Evolutionary conservation across 2,329 filamentous ascomycete species (phyloP).

Genomic region (Teratosphaeria zuluensis): DNA sequence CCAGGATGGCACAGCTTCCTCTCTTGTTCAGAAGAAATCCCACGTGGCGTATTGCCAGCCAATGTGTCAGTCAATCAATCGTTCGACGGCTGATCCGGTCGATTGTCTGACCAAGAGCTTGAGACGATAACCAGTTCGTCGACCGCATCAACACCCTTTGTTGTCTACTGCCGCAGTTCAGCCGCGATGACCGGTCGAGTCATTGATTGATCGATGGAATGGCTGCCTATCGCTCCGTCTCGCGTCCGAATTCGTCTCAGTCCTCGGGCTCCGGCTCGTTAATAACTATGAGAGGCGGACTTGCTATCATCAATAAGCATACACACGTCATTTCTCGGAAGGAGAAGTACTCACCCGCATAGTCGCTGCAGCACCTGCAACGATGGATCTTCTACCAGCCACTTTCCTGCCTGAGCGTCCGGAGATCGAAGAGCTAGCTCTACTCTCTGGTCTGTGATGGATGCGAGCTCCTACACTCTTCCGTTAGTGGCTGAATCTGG

Average conservation of each 20-base stretch:
- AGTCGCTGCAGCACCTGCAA: constrained; percentile 29
- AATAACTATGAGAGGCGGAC: neutral
- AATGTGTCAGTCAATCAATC: neutral
- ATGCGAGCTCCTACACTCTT: constrained; percentile 42
- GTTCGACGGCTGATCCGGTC: too few species aligned
- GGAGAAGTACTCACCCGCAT: neutral
- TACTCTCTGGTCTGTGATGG: constrained; percentile 48
- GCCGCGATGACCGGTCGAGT: too few species aligned
- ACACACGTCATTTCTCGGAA: neutral
- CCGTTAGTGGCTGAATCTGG: neutral
- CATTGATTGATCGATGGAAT: too few species aligned
- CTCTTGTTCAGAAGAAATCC: neutral
- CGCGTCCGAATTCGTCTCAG: neutral
- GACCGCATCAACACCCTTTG: too few species aligned
- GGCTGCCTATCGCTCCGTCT: too few species aligned
- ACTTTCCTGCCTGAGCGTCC: constrained; percentile 49
- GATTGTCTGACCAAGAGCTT: too few species aligned
- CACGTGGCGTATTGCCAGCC: neutral
- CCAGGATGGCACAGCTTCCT: neutral
- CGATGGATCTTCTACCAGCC: constrained; percentile 51
- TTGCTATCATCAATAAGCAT: neutral
- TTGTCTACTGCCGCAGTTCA: too few species aligned
- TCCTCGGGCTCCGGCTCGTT: neutral
- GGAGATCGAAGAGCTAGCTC: constrained; percentile 45
- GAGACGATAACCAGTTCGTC: too few species aligned